Percentiles rank a stretch among this genome's conserved stretches.
phyloP scores from a whole-genome alignment of 2,329 filamentous ascomycete species.

The Hortaea werneckii region DNA sequence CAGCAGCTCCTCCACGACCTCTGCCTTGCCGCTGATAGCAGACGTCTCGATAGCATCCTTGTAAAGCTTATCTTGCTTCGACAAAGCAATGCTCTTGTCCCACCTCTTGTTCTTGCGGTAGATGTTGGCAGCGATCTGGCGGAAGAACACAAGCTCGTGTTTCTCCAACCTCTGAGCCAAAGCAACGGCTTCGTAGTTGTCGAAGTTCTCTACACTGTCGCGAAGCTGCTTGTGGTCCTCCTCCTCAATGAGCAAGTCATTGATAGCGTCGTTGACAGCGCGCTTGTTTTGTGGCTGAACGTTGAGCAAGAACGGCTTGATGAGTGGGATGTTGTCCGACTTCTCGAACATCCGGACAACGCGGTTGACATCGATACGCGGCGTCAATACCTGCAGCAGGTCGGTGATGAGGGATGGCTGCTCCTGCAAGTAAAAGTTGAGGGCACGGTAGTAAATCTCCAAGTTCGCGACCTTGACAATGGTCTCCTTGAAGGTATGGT shows the following conservation, averaged over 20 bases:
- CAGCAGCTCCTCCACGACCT: slow-evolving; percentile 89
- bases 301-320: slow-evolving; percentile 96
- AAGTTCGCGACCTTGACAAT: slow-evolving; percentile 95
- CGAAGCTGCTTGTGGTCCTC: slow-evolving; percentile 98
- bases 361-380: slow-evolving; percentile 92
- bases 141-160: slow-evolving; percentile 97
- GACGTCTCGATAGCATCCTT: slow-evolving; percentile 98
- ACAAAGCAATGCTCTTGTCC: slow-evolving; percentile 96
- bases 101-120: slow-evolving; percentile 99
- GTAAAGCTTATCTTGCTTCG: slow-evolving; percentile 98
- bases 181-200: slow-evolving; percentile 95
- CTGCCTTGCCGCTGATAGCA: slow-evolving; percentile 78
- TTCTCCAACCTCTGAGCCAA: slow-evolving; percentile 88
- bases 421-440: slow-evolving; percentile 96
- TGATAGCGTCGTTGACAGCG: slow-evolving; percentile 94
- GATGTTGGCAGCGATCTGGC: slow-evolving; percentile 94
- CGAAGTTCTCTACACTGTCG: slow-evolving; percentile 96
- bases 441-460: slow-evolving; percentile 95
- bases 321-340: slow-evolving; percentile 93
- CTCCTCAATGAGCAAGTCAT: slow-evolving; percentile 94
- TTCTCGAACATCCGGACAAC: slow-evolving; percentile 99
- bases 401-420: slow-evolving; percentile 95
- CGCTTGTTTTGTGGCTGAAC: slow-evolving; percentile 98
- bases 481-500: slow-evolving; percentile 99
- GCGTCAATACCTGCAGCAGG: slow-evolving; percentile 79